Base-by-base conservation (phyloP, 1,284 basidiomycete genomes). In the Puccinia novopanici region DNA sequence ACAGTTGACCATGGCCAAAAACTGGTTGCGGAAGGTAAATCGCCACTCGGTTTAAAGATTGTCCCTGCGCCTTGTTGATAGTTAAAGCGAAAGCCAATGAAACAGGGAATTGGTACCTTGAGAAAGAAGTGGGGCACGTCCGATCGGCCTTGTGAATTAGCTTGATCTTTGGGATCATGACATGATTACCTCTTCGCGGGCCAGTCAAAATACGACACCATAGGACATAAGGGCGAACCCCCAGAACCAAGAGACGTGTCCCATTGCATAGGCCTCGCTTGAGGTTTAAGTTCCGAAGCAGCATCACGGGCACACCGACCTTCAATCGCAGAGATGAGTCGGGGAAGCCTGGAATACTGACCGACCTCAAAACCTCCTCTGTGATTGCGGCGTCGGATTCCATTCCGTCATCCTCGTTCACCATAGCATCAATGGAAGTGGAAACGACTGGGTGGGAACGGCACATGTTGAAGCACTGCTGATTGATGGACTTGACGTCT, bases 1-100 rank as follows among this genome's bases (percentile, higher is more conserved):
- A 73, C 19, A 73, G 24, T 40, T 73, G 71, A 13, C 71, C 71
- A 19, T 73, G 71, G 13, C 27, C n/a, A 24, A 73, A 73, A 10
- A 52, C 50, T 1, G 71, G 71, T 4, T 37, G 37, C 1, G 50
- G n/a, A 12, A 73, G 24, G 17, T 54, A 73, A 1, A 55, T 12
- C 2, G 45, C 71, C 0, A 73, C 71, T 8, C 9, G 54, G 4
- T 55, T 19, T 1, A 73, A 27, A 3, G 50, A 50, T 24, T 73
- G 71, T n/a, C 71, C 71, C 19, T 73, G 50, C 19, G 71, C 3
- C 19, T 73, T 73, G 30, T 73, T 52, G 0, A 71, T 71, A 0
- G 68, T 71, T 24, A 71, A 50, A 3, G 45, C 45, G 27, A 71
- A 71, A 2, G 71, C 71, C 0, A 17, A 15, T 10, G 30, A 24